Percentiles rank a stretch among this genome's conserved stretches.
Evolutionary conservation across 805 yeast genomes (phyloP).

Genomic region (Candida golubevii): DNA sequence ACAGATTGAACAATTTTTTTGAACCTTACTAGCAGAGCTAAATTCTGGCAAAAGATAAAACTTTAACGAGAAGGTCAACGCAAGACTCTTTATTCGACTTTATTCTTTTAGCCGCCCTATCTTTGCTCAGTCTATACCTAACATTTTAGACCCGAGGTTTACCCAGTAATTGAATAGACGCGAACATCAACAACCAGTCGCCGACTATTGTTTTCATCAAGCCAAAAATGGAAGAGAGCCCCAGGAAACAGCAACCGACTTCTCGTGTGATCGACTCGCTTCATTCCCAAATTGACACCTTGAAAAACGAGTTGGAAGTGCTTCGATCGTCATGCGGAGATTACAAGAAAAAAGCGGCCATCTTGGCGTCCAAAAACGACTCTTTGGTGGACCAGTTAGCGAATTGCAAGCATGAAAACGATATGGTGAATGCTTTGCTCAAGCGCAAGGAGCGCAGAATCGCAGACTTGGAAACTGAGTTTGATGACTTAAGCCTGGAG

Average conservation of each 20-base stretch:
- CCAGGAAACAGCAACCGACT: constrained; percentile 20
- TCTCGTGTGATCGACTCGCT: constrained; percentile 50
- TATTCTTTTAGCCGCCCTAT: background rate
- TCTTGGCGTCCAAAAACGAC: constrained; percentile 46
- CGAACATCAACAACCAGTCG: too few species aligned
- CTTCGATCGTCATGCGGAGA: constrained; percentile 40
- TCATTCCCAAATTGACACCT: constrained; percentile 40
- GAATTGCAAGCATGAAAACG: constrained; percentile 72
- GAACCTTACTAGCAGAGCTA: too few species aligned
- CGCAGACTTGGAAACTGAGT: constrained; percentile 57
- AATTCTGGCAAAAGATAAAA: too few species aligned
- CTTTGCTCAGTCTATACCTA: background rate
- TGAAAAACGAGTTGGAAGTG: constrained; percentile 44
- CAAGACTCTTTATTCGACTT: constrained; percentile 4
- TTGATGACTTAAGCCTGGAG: constrained; percentile 42
- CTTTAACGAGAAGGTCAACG: constrained; percentile 4
- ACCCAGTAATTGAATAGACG: too few species aligned
- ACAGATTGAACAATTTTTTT: too few species aligned
- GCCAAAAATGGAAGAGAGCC: constrained; percentile 19
- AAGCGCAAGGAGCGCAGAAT: constrained; percentile 69
- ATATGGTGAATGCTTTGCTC: constrained; percentile 63
- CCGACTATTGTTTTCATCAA: too few species aligned
- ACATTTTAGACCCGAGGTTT: too few species aligned
- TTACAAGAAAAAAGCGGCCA: constrained; percentile 49
- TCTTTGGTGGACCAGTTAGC: constrained; percentile 59